Evolutionary conservation across 805 yeast species (phyloP).

Genomic region (Ogataea dorogensis): DNA sequence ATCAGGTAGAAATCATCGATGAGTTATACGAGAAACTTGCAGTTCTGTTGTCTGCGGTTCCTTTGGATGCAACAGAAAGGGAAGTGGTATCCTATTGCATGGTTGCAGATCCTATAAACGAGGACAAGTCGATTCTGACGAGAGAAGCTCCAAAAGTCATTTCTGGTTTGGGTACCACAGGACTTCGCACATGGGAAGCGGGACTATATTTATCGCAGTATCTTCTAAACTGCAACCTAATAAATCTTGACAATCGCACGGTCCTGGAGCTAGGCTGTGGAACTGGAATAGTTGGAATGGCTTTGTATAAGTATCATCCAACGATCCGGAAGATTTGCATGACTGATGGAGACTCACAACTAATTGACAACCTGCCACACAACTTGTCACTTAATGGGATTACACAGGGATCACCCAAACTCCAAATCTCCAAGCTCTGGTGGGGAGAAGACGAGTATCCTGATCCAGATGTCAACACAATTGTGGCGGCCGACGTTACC

Average conservation of each 20-base stretch:
- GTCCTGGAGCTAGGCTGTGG: constrained; percentile 85
- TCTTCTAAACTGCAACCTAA: constrained; percentile 29
- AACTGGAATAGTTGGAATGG: constrained; percentile 74
- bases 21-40: constrained; percentile 44
- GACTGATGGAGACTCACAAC: constrained; percentile 67
- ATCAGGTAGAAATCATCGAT: constrained; percentile 35
- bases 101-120: constrained; percentile 8
- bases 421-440: constrained; percentile 47
- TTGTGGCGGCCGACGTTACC: constrained; percentile 86
- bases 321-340: constrained; percentile 35
- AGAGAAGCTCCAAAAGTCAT: constrained; percentile 63
- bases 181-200: constrained; percentile 93
- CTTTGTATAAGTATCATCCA: constrained; percentile 34
- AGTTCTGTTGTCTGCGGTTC: constrained; percentile 35
- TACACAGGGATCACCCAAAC: constrained; percentile 10
- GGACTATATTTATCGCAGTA: constrained; percentile 63
- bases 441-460: constrained; percentile 54
- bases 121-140: constrained; percentile 34
- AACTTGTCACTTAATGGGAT: constrained; percentile 47
- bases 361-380: constrained; percentile 45
- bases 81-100: constrained; percentile 41
- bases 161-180: constrained; percentile 81
- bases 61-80: constrained; percentile 36
- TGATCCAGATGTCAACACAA: constrained; percentile 40
- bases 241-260: constrained; percentile 25